Evolutionary conservation across 2,329 filamentous ascomycete species (phyloP).

Genomic region (Fusarium poae): DNA sequence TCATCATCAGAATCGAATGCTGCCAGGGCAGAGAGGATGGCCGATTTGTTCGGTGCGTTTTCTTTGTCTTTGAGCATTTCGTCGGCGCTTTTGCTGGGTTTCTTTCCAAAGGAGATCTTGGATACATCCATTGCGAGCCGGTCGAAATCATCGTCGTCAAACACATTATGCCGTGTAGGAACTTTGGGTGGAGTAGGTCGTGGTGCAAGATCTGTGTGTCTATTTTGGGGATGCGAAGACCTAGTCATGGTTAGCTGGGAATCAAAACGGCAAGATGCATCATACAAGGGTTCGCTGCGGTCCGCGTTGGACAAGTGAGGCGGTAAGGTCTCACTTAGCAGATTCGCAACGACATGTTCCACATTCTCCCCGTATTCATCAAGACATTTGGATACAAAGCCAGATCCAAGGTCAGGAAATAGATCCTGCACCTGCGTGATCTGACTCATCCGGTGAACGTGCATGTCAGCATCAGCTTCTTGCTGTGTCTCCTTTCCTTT

Average conservation of each 20-base stretch:
- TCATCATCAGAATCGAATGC: slow-evolving; percentile 95
- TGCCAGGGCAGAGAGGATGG: slow-evolving; percentile 88
- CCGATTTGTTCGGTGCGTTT: slow-evolving; percentile 79
- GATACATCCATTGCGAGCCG: slow-evolving; percentile 74
- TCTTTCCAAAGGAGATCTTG: slow-evolving; percentile 84
- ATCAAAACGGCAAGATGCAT: slow-evolving; percentile 26
- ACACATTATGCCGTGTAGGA: slow-evolving; percentile 77
- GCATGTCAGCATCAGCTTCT: slow-evolving; percentile 65
- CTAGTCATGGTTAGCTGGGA: slow-evolving; percentile 46
- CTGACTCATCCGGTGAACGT: slow-evolving; percentile 85
- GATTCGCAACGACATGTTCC: slow-evolving; percentile 83
- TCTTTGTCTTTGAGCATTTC: slow-evolving; percentile 75
- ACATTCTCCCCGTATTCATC: slow-evolving; percentile 83
- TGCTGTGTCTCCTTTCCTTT: slow-evolving; percentile 64
- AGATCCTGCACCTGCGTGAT: slow-evolving; percentile 93
- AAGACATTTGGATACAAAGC: slow-evolving; percentile 82
- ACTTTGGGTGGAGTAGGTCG: slow-evolving; percentile 69
- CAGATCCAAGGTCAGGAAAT: slow-evolving; percentile 87
- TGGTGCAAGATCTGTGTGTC: slow-evolving; percentile 63
- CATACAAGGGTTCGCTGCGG: slow-evolving; percentile 72
- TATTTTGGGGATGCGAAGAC: slow-evolving; percentile 47
- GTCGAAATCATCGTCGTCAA: slow-evolving; percentile 85
- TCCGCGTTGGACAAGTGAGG: slow-evolving; percentile 74
- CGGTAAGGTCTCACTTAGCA: slow-evolving; percentile 83
- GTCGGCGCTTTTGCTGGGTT: slow-evolving; percentile 75